phyloP scores from a whole-genome alignment of 2,329 filamentous ascomycete genomes.

The Fusarium redolens region DNA sequence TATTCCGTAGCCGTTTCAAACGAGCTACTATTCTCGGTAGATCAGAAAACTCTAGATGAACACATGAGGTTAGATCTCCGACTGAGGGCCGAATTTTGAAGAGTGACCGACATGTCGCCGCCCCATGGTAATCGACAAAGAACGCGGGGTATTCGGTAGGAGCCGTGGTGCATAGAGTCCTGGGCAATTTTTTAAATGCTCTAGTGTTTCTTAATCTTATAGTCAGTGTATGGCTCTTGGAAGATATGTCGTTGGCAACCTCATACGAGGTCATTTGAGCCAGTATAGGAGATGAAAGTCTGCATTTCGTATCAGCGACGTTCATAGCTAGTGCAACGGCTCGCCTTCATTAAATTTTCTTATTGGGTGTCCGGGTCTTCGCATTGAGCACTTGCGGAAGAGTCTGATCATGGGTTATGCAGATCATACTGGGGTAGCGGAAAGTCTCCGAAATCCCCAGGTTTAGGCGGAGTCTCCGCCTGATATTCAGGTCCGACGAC shows the following conservation, averaged over 20 bases:
- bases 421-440: background rate
- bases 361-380: too few species aligned
- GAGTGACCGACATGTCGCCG: slow-evolving; percentile 20
- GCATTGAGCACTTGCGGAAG: background rate
- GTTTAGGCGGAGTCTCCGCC: slow-evolving; percentile 20
- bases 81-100: slow-evolving; percentile 17
- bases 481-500: background rate
- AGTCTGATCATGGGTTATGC: background rate
- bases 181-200: background rate
- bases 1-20: accelerated
- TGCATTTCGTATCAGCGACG: accelerated
- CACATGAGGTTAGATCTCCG: slow-evolving; percentile 8
- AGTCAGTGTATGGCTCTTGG: background rate
- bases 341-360: accelerated
- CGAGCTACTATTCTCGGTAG: accelerated
- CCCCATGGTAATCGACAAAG: background rate
- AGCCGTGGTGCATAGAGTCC: background rate
- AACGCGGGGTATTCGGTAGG: slow-evolving; percentile 1
- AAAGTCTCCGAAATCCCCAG: background rate
- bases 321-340: accelerated
- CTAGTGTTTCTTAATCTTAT: too few species aligned
- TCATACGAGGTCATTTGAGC: background rate
- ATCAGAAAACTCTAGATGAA: background rate
- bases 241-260: too few species aligned
- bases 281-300: accelerated